Percentiles rank a stretch among this genome's conserved stretches.
Evolutionary conservation across 2,329 filamentous ascomycete species (phyloP).

Genomic region (Diaporthe ampelina): DNA sequence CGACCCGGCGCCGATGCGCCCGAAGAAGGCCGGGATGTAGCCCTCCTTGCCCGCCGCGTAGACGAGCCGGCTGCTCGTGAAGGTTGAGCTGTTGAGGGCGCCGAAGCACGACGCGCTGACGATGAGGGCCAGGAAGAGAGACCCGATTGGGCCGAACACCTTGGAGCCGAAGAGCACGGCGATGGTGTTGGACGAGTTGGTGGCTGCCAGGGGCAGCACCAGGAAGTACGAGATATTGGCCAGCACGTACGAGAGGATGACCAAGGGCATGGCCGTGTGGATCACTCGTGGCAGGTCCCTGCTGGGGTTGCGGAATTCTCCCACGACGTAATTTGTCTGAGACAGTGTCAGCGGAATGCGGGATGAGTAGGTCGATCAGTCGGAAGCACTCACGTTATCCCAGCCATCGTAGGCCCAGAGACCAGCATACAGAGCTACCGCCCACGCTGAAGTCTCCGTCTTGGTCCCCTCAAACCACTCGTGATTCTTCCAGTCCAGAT

Average conservation of each 20-base stretch:
- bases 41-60: constrained; percentile 97
- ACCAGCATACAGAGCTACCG: constrained; percentile 93
- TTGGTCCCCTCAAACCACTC: constrained; percentile 92
- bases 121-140: constrained; percentile 87
- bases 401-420: constrained; percentile 99
- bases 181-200: constrained; percentile 94
- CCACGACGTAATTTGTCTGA: constrained; percentile 96
- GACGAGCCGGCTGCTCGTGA: constrained; percentile 91
- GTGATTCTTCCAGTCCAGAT: constrained; percentile 86
- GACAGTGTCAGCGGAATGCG: constrained; percentile 25
- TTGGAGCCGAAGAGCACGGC: constrained; percentile 92
- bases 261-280: constrained; percentile 94
- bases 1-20: constrained; percentile 79
- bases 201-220: constrained; percentile 83
- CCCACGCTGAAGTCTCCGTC: constrained; percentile 86
- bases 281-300: constrained; percentile 95
- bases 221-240: constrained; percentile 96
- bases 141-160: constrained; percentile 88
- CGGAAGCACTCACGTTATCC: constrained; percentile 84
- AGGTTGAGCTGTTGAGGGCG: constrained; percentile 92
- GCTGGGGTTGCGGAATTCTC: constrained; percentile 92
- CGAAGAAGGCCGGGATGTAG: constrained; percentile 88
- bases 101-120: constrained; percentile 95
- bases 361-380: not conserved
- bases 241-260: constrained; percentile 90